Conservation (phyloP, 2,329 filamentous ascomycete species). For the Magnaporthiopsis rhizophila region DNA sequence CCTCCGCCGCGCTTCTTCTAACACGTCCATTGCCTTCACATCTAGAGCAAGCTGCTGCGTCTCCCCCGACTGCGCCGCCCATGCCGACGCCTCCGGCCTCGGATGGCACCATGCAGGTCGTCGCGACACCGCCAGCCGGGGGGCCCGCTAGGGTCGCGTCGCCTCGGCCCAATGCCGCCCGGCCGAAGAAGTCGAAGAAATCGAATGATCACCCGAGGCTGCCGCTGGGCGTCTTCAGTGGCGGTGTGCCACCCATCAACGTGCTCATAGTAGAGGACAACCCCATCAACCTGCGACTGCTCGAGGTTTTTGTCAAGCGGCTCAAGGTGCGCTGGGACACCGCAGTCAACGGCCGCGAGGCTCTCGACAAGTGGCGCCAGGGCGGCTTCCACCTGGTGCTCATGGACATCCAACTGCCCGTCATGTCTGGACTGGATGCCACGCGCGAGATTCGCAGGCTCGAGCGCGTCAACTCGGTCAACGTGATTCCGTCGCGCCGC, state of each 20-base stretch:
- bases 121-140: conserved; percentile 35
- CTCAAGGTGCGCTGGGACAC: conserved; percentile 95
- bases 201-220: conserved; percentile 35
- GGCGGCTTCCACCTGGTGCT: conserved; percentile 94
- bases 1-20: neutral
- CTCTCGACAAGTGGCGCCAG: conserved; percentile 83
- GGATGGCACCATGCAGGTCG: conserved; percentile 36
- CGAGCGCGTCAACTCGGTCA: conserved; percentile 85
- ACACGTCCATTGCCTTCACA: neutral
- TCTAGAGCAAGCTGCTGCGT: neutral
- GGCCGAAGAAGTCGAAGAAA: conserved; percentile 48
- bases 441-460: conserved; percentile 89
- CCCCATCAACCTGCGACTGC: conserved; percentile 87
- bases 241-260: conserved; percentile 87
- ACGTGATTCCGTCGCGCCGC: conserved; percentile 68
- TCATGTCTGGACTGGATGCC: conserved; percentile 92
- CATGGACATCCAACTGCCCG: conserved; percentile 96
- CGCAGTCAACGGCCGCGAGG: conserved; percentile 91
- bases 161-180: conserved; percentile 34
- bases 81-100: conserved; percentile 33
- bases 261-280: conserved; percentile 98
- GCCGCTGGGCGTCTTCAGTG: conserved; percentile 63
- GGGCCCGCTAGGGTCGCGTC: conserved; percentile 34
- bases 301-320: conserved; percentile 93
- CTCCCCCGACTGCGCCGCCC: neutral